Evolutionary conservation across 306 rosid species (phyloP).

Genomic region (Vigna unguiculata): DNA sequence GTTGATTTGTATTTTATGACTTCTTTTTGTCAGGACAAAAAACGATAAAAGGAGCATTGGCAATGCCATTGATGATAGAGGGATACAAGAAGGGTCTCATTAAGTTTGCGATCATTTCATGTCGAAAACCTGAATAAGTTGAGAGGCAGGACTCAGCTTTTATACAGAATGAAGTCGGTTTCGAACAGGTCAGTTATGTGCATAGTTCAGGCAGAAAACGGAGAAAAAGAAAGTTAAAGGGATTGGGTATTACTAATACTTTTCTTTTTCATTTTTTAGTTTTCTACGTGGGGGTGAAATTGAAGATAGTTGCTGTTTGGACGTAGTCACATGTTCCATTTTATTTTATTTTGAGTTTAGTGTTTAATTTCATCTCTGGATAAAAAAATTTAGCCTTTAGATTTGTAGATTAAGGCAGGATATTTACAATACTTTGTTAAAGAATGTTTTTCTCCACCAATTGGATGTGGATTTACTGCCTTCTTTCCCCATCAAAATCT

Average conservation of each 20-base stretch:
- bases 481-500: no score
- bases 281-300: not conserved
- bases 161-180: not conserved
- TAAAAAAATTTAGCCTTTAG: no score
- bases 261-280: not conserved
- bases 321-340: not conserved
- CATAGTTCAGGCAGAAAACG: not conserved
- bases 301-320: not conserved
- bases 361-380: not conserved
- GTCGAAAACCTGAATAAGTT: constrained; percentile 63
- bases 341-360: not conserved
- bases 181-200: not conserved
- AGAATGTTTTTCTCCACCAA: no score
- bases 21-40: constrained; percentile 61
- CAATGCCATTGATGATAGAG: constrained; percentile 92
- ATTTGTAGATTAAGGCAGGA: no score
- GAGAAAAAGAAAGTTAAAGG: not conserved
- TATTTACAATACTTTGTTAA: no score
- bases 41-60: constrained; percentile 86
- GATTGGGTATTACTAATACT: not conserved
- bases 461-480: no score
- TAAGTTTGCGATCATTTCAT: constrained; percentile 79
- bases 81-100: constrained; percentile 84
- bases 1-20: constrained; percentile 19
- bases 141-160: constrained; percentile 8